Base-by-base conservation (phyloP, 2,329 filamentous ascomycete genomes). In the Cadophora gregata region DNA sequence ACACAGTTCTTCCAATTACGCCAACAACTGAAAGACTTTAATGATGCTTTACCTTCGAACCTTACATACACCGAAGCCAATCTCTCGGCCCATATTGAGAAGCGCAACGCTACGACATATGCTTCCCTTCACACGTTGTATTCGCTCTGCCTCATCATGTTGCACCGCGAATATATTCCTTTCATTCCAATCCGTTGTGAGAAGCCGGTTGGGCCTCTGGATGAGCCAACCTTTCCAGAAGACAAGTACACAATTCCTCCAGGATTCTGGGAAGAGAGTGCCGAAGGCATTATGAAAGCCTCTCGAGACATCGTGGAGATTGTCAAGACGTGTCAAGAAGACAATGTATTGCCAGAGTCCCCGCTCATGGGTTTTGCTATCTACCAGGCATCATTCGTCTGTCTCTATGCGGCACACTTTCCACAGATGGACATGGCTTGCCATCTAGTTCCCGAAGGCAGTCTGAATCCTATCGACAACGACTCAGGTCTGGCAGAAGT, bases 81-180 rank as follows among this genome's bases (percentile, higher is more conserved):
- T 74, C 88, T 88, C 51, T 85, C 86, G 71, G 87, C 85, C 27
- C 89, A 92, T 72, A 87, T 90, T 71, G 87, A 86, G 67, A 83
- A 86, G 63, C 83, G 86, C 50, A 86, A 86, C 1, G 86, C 86
- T 1, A 88, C 88, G 55, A 84, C 85, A 8, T 93, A 90, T 73
- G 85, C 88, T 10, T 83, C 90, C 3, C 79, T 93, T 63, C 90
- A 93, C 72, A 87, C 88, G 71, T 83, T 91, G 0, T 85, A 87
- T 66, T 84, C 85, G 1, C 80, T 92, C 1, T 91, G 88, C 74
- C 83, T 85, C 64, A 88, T 93, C 69, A 87, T 90, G 79, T 81
- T 92, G 31, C 87, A 91, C 73, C 82, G 89, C 68, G 88, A 91
- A 75, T 91, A 89, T 68, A 82, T 91, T 29, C 88, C 89, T 0